Conservation (phyloP, 768 basidiomycete species). For the Tremella mesenterica region DNA sequence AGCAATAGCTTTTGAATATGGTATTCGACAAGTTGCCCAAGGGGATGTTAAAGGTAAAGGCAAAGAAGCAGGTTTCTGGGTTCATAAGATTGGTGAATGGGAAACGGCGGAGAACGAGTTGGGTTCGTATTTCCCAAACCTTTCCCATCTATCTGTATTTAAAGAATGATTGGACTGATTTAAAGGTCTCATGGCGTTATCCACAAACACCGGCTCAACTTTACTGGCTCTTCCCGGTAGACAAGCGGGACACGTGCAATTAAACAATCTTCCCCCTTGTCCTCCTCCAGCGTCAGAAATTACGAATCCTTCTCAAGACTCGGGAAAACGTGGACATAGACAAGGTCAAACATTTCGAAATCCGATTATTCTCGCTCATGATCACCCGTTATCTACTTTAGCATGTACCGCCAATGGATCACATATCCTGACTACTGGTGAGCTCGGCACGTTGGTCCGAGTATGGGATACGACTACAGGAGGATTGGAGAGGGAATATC, state of each 20-base stretch:
- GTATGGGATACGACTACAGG: slow-evolving; percentile 41
- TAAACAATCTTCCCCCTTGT: slow-evolving; percentile 39
- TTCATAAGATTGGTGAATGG: slow-evolving; percentile 40
- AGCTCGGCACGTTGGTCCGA: slow-evolving; percentile 40
- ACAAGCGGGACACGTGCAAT: slow-evolving; percentile 45
- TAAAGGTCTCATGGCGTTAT: slow-evolving; percentile 41
- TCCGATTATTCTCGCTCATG: slow-evolving; percentile 44
- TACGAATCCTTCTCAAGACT: neutral
- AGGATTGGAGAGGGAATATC: slow-evolving; percentile 35
- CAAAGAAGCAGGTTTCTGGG: slow-evolving; percentile 30
- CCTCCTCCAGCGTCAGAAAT: slow-evolving; percentile 6
- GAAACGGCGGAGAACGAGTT: slow-evolving; percentile 39
- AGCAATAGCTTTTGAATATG: slow-evolving; percentile 37
- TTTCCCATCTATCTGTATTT: too few species aligned
- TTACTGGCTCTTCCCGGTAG: slow-evolving; percentile 44
- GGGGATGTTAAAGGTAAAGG: slow-evolving; percentile 4
- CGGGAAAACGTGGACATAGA: too few species aligned
- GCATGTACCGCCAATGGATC: slow-evolving; percentile 31
- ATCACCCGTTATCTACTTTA: slow-evolving; percentile 36
- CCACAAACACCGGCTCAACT: slow-evolving; percentile 28
- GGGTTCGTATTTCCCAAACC: slow-evolving; percentile 16
- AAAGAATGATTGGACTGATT: neutral
- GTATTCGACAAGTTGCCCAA: slow-evolving; percentile 2
- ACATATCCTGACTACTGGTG: slow-evolving; percentile 39
- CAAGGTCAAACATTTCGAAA: too few species aligned